A percentile compares a stretch with the other conserved stretches of the same genome.
These are phyloP conservation scores for Macrophomina tecta DNA, from an alignment of 2,329 filamentous ascomycete genomes.

Conservation along the genomic window DNA sequence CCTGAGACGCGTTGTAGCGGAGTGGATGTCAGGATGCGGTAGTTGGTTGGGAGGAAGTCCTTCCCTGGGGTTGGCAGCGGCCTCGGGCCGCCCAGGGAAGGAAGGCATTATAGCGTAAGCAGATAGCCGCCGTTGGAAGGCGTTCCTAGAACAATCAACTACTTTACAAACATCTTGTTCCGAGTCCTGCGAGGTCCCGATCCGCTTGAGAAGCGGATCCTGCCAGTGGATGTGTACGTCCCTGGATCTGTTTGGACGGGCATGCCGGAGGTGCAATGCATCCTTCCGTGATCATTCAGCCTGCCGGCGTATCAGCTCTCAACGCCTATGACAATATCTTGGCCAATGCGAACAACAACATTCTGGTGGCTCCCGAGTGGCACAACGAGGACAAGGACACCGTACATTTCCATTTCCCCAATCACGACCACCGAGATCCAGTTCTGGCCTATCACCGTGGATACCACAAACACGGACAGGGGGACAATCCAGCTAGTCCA, in stretches of 20 bases:
- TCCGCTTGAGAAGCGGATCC: too few species aligned
- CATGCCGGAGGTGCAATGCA: conserved; percentile 13
- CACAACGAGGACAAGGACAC: not conserved
- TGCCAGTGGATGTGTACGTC: conserved; percentile 22
- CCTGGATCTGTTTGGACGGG: conserved; percentile 15
- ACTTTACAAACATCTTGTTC: too few species aligned
- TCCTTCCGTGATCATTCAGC: conserved; percentile 29
- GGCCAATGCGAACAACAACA: conserved; percentile 23
- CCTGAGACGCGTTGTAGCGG: not conserved
- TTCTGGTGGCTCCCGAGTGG: not conserved
- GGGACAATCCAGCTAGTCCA: conserved; percentile 8
- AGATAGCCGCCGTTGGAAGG: too few species aligned
- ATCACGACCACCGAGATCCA: conserved; percentile 27
- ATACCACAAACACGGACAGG: conserved; percentile 4
- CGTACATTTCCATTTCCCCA: conserved; percentile 17
- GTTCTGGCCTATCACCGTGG: conserved; percentile 27
- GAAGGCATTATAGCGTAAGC: too few species aligned
- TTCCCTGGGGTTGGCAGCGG: too few species aligned
- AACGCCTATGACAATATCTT: conserved; percentile 25
- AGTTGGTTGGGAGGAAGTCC: too few species aligned
- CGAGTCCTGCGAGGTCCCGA: too few species aligned
- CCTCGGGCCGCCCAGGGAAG: too few species aligned
- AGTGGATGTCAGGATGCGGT: too few species aligned
- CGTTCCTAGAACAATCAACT: too few species aligned
- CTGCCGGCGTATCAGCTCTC: conserved; percentile 24